Conservation (phyloP, 305 asterid species). For the Nicotiana rustica region DNA sequence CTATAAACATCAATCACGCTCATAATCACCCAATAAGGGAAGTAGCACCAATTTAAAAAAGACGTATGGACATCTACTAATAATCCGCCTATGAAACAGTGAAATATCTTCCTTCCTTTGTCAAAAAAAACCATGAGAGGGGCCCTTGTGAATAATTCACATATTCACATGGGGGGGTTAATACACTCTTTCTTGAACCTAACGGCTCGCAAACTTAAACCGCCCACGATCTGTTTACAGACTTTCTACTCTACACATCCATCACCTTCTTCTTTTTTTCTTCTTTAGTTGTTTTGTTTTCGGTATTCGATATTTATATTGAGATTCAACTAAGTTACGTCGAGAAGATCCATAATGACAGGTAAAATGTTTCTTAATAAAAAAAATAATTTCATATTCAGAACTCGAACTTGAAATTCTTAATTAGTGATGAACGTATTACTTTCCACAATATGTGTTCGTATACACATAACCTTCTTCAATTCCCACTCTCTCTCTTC, state of each 20-base stretch:
- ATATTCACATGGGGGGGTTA: slow-evolving; percentile 54
- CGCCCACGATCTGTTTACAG: slow-evolving; percentile 53
- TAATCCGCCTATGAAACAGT: slow-evolving; percentile 49
- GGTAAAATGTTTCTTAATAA: accelerated
- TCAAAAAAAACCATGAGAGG: background rate
- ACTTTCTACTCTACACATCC: slow-evolving; percentile 22
- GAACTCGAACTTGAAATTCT: no score
- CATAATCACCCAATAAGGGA: slow-evolving; percentile 39
- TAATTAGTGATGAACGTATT: no score
- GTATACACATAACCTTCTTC: no score
- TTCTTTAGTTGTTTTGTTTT: no score
- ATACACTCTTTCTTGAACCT: slow-evolving; percentile 61
- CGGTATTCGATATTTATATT: no score
- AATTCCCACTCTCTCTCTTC: no score
- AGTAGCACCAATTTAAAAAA: slow-evolving; percentile 39
- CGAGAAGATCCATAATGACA: accelerated
- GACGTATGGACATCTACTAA: background rate
- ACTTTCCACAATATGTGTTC: no score
- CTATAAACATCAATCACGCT: slow-evolving; percentile 49
- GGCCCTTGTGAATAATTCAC: slow-evolving; percentile 23
- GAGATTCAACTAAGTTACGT: no score
- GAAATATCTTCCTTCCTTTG: background rate
- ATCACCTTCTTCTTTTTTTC: slow-evolving; percentile 25
- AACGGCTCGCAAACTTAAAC: slow-evolving; percentile 65
- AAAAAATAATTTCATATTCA: no score